phyloP scores from a whole-genome alignment of 345 rosid species.

The Durio zibethinus region DNA sequence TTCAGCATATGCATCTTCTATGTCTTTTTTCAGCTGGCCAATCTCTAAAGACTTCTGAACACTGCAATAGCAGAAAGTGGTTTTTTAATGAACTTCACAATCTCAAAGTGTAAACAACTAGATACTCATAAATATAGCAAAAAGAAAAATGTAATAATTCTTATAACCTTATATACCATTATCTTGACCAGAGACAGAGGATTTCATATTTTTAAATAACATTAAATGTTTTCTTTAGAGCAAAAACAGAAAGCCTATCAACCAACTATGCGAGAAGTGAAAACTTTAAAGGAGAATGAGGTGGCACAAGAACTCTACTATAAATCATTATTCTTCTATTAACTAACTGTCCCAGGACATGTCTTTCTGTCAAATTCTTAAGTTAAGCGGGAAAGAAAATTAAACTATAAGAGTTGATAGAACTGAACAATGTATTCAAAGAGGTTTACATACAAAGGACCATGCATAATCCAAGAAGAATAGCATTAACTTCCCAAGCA shows the following conservation, averaged over 20 bases:
- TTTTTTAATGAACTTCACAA: neutral
- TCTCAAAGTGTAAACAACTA: neutral
- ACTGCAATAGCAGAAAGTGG: conserved; percentile 33
- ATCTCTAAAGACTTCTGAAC: conserved; percentile 48
- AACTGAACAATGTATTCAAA: neutral
- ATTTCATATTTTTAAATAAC: neutral
- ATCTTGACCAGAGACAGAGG: neutral
- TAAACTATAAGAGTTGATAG: neutral
- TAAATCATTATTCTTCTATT: neutral
- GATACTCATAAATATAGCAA: neutral
- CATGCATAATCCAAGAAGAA: neutral
- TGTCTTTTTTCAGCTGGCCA: conserved; percentile 49
- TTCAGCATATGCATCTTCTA: conserved; percentile 32
- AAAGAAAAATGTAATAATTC: neutral
- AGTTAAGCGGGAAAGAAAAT: neutral
- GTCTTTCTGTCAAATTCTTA: neutral
- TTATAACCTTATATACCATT: neutral
- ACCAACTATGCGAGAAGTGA: neutral
- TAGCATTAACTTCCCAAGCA: neutral
- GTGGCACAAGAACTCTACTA: neutral
- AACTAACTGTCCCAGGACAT: neutral
- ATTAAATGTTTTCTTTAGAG: neutral
- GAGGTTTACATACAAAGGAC: neutral
- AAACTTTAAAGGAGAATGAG: neutral
- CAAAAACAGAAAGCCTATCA: neutral